A percentile compares a stretch with the other conserved stretches of the same genome.
phyloP scores from a whole-genome alignment of 75 land plant genomes.

The Cunninghamia lanceolata region DNA sequence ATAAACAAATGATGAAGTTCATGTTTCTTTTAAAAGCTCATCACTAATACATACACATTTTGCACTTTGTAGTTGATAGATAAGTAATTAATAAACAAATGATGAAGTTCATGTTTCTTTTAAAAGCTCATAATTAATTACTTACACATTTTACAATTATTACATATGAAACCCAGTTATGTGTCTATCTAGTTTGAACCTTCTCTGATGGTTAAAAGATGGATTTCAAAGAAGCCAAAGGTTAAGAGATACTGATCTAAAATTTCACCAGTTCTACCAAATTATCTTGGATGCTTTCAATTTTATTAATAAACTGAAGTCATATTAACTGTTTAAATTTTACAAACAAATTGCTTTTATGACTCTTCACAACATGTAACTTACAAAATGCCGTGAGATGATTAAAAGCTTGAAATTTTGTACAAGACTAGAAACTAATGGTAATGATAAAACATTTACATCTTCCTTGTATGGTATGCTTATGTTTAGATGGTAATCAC shows the following conservation, averaged over 20 bases:
- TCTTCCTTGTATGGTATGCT: not conserved
- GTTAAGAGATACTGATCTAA: not conserved
- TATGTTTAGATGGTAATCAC: not conserved
- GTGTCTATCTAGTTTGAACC: not conserved
- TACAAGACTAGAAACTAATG: not conserved
- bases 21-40: not conserved
- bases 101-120: not conserved
- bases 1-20: not conserved
- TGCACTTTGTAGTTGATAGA: not conserved
- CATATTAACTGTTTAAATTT: not conserved
- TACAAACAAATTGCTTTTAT: not conserved
- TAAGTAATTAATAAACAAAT: not conserved
- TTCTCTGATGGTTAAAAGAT: not conserved
- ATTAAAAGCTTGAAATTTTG: not conserved
- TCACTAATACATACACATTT: not conserved
- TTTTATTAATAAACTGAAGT: not conserved
- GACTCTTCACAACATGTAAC: not conserved
- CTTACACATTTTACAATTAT: not conserved
- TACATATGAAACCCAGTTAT: not conserved
- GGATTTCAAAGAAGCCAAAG: not conserved
- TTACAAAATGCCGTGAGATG: not conserved
- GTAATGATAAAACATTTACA: not conserved
- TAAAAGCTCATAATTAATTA: too few relatives aligned
- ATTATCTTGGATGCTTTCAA: not conserved
- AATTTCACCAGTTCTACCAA: not conserved